Conservation (phyloP, 2,329 filamentous ascomycete species). For the Pseudomassariella vexata region DNA sequence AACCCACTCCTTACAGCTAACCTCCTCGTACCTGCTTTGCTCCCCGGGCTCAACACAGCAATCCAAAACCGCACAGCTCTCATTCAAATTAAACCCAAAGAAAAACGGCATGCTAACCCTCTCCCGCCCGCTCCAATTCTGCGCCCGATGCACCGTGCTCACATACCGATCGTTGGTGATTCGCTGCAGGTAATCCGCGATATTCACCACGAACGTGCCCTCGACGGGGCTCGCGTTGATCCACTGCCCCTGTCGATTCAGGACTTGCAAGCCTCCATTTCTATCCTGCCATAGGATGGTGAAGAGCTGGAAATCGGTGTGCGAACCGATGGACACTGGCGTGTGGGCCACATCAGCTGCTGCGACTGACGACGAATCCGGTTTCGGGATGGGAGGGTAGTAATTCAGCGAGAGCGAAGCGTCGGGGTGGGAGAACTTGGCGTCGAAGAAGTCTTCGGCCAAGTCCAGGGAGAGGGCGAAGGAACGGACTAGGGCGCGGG, state of each 20-base stretch:
- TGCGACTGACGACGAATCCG: no score
- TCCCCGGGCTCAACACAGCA: conserved; percentile 28
- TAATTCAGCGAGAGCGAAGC: conserved; percentile 33
- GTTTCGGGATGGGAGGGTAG: conserved; percentile 29
- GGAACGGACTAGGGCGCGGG: conserved; percentile 29
- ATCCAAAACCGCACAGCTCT: conserved; percentile 34
- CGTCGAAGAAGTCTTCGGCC: conserved; percentile 33
- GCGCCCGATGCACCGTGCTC: conserved; percentile 33
- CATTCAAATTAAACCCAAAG: conserved; percentile 27
- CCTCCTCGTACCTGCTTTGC: conserved; percentile 30
- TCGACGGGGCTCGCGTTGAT: conserved; percentile 35
- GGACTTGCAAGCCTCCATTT: conserved; percentile 36
- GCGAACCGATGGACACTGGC: conserved; percentile 31
- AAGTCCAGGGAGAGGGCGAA: conserved; percentile 35
- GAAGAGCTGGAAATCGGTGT: conserved; percentile 43
- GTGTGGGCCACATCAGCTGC: conserved; percentile 10
- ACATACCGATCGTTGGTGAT: conserved; percentile 37
- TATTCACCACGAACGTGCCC: conserved; percentile 39
- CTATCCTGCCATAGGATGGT: conserved; percentile 40
- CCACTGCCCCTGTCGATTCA: conserved; percentile 38
- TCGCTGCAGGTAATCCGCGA: conserved; percentile 35
- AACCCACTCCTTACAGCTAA: conserved; percentile 34
- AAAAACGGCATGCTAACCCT: conserved; percentile 36
- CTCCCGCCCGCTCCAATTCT: conserved; percentile 28
- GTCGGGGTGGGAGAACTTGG: conserved; percentile 23